Evolutionary conservation across 305 asterid genomes (phyloP).

Genomic region (Euphrasia arctica): DNA sequence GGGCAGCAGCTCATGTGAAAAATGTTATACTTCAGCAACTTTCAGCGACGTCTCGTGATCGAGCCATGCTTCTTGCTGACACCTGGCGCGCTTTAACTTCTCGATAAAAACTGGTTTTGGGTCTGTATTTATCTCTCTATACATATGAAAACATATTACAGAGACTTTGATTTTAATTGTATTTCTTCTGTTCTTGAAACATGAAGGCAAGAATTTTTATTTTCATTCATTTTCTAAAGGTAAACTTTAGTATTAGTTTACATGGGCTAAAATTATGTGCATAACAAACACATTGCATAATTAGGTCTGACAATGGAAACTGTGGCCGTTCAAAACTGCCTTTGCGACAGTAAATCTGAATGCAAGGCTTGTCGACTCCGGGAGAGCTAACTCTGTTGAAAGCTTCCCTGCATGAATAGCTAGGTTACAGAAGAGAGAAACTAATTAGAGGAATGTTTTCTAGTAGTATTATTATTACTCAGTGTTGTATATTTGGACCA

Average conservation of each 20-base stretch:
- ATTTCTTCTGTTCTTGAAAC: neutral
- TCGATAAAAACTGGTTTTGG: slow-evolving; percentile 27
- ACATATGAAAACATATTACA: no score
- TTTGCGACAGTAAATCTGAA: neutral
- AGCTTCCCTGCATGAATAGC: slow-evolving; percentile 59
- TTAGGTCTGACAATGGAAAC: neutral
- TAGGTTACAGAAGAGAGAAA: no score
- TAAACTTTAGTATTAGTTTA: neutral
- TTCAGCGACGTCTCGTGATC: slow-evolving; percentile 42
- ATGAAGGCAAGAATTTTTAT: neutral
- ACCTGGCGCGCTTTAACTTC: slow-evolving; percentile 62
- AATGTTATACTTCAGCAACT: slow-evolving; percentile 59
- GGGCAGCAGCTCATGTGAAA: slow-evolving; percentile 65
- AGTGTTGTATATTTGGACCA: no score
- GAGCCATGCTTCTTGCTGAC: slow-evolving; percentile 54
- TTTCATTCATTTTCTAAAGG: neutral
- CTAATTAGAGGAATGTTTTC: no score
- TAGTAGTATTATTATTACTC: no score
- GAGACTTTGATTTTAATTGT: neutral
- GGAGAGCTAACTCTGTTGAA: slow-evolving; percentile 61
- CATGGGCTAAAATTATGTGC: no score
- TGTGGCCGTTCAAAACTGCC: neutral
- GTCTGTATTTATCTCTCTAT: neutral
- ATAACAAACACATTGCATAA: no score
- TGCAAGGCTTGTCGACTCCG: slow-evolving; percentile 32